A percentile compares a stretch with the other conserved stretches of the same genome.
Evolutionary conservation across 805 yeast species (phyloP).

Genomic region (Blastobotrys terrestris): DNA sequence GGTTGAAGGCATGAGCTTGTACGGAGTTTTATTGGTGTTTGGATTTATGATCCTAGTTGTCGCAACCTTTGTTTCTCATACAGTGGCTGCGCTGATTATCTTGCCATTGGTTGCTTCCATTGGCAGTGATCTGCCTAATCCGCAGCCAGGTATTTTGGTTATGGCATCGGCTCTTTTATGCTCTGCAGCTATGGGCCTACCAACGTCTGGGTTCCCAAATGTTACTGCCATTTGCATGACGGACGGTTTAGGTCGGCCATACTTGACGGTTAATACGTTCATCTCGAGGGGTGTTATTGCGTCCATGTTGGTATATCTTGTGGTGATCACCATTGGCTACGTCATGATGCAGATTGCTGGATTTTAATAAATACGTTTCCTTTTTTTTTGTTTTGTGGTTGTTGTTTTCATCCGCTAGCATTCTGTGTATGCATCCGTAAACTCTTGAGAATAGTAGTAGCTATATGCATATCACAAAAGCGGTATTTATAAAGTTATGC

Average conservation of each 20-base stretch:
- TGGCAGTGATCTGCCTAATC: conserved; percentile 53
- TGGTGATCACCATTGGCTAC: conserved; percentile 76
- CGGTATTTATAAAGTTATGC: too few relatives aligned
- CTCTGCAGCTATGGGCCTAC: conserved; percentile 95
- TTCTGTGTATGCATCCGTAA: too few relatives aligned
- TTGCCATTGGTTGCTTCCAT: conserved; percentile 87
- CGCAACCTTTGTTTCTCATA: conserved; percentile 95
- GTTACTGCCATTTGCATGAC: conserved; percentile 95
- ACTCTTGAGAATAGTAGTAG: too few relatives aligned
- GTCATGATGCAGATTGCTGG: conserved; percentile 56
- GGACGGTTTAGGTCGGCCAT: conserved; percentile 87
- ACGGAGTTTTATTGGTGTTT: conserved; percentile 68
- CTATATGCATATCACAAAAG: too few relatives aligned
- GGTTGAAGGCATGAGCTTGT: conserved; percentile 64
- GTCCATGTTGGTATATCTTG: conserved; percentile 64
- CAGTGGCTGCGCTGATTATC: conserved; percentile 92
- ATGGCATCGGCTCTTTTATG: conserved; percentile 62
- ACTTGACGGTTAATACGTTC: conserved; percentile 78
- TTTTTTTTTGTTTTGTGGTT: too few relatives aligned
- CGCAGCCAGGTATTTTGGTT: conserved; percentile 81
- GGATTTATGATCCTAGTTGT: conserved; percentile 74
- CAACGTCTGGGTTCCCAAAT: conserved; percentile 96
- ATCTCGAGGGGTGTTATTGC: conserved; percentile 89
- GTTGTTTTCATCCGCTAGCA: too few relatives aligned
- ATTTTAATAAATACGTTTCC: too few relatives aligned